Evolutionary conservation across 129 eudicot species (phyloP).

Genomic region (Flaveria linearis): DNA sequence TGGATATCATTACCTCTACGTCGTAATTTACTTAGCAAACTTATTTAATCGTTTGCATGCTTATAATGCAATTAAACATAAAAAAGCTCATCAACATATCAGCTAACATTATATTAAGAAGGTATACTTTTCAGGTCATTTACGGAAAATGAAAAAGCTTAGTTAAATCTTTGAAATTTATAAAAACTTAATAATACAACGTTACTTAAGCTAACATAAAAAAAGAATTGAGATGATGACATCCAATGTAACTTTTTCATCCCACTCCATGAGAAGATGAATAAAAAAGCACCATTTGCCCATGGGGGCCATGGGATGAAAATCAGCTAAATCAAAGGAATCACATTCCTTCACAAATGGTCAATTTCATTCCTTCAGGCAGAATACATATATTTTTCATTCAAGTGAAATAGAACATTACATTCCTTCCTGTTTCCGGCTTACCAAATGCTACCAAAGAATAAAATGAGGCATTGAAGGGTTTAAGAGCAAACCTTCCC

Average conservation of each 20-base stretch:
- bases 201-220: not conserved
- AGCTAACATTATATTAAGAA: not conserved
- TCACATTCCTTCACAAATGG: not conserved
- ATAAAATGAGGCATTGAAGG: not conserved
- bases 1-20: not conserved
- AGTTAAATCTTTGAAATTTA: not conserved
- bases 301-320: not conserved
- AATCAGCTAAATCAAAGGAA: not conserved
- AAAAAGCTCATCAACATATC: not conserved
- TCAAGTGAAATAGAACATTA: not conserved
- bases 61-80: not conserved
- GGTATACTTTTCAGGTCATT: not conserved
- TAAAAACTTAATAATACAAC: not conserved
- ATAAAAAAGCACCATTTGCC: not conserved
- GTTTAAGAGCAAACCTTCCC: conserved; percentile 71
- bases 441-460: not conserved
- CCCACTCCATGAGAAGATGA: not conserved
- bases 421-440: not conserved
- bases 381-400: not conserved
- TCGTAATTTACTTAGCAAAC: not conserved
- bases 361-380: not conserved
- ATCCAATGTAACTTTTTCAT: not conserved
- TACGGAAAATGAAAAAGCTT: not conserved
- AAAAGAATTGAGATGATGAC: not conserved
- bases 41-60: not conserved